Percentiles rank a stretch among this genome's conserved stretches.
Conservation (phyloP, 2,329 filamentous ascomycete genomes). For the Talaromyces pinophilus region DNA sequence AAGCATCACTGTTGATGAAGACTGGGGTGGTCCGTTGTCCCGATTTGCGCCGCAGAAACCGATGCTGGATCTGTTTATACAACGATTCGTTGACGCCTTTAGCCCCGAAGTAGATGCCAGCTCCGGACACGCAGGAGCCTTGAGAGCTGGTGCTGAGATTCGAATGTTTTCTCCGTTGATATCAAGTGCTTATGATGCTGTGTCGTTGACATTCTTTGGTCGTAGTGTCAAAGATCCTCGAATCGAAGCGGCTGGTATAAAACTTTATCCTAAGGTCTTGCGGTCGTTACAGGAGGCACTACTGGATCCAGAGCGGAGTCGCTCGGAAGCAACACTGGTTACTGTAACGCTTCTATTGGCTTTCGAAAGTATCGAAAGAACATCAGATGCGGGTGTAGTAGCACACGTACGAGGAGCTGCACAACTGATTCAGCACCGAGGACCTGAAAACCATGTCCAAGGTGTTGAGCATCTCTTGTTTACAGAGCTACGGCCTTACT, state of each 20-base stretch:
- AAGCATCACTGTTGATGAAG: slow-evolving; percentile 23
- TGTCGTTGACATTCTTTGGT: slow-evolving; percentile 44
- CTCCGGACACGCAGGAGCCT: slow-evolving; percentile 38
- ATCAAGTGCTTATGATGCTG: slow-evolving; percentile 40
- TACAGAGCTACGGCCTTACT: slow-evolving; percentile 43
- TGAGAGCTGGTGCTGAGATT: slow-evolving; percentile 41
- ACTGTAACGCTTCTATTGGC: slow-evolving; percentile 42
- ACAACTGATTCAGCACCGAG: slow-evolving; percentile 42
- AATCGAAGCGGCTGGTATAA: slow-evolving; percentile 38
- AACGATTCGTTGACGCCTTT: slow-evolving; percentile 44
- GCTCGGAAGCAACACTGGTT: slow-evolving; percentile 41
- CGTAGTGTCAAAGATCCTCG: slow-evolving; percentile 37
- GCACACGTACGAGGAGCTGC: slow-evolving; percentile 41
- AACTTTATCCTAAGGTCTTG: slow-evolving; percentile 39
- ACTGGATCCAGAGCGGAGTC: slow-evolving; percentile 38
- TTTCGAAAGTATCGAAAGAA: slow-evolving; percentile 44
- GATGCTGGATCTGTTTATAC: slow-evolving; percentile 40
- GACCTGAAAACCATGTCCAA: slow-evolving; percentile 43
- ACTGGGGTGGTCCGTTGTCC: slow-evolving; percentile 22
- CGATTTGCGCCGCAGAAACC: slow-evolving; percentile 26
- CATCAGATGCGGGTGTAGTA: slow-evolving; percentile 34
- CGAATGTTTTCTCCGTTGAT: slow-evolving; percentile 45
- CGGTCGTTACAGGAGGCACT: slow-evolving; percentile 41
- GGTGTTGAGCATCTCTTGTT: slow-evolving; percentile 44
- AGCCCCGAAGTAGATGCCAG: slow-evolving; percentile 41